phyloP scores from a whole-genome alignment of 2,329 filamentous ascomycete genomes.

The Pseudogymnoascus sp. region DNA sequence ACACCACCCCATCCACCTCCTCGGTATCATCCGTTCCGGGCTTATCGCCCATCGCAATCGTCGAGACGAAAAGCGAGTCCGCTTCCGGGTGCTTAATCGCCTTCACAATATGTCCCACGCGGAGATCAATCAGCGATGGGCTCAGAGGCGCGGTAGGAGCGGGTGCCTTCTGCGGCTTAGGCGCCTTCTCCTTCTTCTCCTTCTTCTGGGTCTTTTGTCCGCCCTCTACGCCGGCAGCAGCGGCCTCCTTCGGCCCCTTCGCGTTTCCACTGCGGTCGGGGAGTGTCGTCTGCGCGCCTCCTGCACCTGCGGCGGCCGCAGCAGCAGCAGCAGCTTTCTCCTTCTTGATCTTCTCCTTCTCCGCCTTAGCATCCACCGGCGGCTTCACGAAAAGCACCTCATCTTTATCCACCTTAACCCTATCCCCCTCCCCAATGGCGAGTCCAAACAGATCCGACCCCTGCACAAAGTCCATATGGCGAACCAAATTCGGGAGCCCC shows the following conservation, averaged over 20 bases:
- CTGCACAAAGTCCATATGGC: slow-evolving; percentile 90
- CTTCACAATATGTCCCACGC: slow-evolving; percentile 95
- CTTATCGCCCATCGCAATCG: slow-evolving; percentile 87
- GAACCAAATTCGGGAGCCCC: slow-evolving; percentile 84
- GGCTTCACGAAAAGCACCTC: slow-evolving; percentile 84
- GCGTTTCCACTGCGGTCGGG: slow-evolving; percentile 54
- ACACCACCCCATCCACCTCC: slow-evolving; percentile 84
- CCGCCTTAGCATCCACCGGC: slow-evolving; percentile 81
- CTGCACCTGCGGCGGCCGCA: slow-evolving; percentile 35
- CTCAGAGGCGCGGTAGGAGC: slow-evolving; percentile 69
- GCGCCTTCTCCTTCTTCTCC: slow-evolving; percentile 85
- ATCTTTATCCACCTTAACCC: slow-evolving; percentile 70
- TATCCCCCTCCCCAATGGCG: slow-evolving; percentile 62
- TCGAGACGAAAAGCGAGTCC: slow-evolving; percentile 91
- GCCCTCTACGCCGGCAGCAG: slow-evolving; percentile 30
- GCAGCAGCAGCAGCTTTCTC: slow-evolving; percentile 71
- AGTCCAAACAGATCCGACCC: slow-evolving; percentile 72
- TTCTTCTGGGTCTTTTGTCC: slow-evolving; percentile 58
- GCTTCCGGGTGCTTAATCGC: slow-evolving; percentile 93
- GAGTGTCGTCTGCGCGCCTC: slow-evolving; percentile 41
- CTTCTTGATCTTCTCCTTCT: slow-evolving; percentile 96
- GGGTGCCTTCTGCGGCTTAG: slow-evolving; percentile 63
- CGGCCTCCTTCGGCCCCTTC: slow-evolving; percentile 33
- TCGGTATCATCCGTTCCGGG: slow-evolving; percentile 80
- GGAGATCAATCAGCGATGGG: slow-evolving; percentile 83